phyloP scores from a whole-genome alignment of 805 yeast genomes.

The Candida verbasci region DNA sequence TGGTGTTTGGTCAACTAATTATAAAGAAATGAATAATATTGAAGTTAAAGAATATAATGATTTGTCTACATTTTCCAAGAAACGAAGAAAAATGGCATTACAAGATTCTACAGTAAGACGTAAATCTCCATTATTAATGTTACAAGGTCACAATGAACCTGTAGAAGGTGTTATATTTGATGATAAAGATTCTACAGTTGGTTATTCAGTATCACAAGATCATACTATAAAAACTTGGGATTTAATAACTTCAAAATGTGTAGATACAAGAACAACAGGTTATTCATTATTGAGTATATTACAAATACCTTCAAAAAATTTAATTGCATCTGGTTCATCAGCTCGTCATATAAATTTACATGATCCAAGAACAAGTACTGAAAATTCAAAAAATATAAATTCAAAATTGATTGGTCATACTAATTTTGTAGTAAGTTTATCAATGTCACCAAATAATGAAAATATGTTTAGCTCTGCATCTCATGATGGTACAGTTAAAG shows the following conservation, averaged over 20 bases:
- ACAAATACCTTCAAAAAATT: slow-evolving; percentile 60
- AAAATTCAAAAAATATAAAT: slow-evolving; percentile 40
- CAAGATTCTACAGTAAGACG: slow-evolving; percentile 73
- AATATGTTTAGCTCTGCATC: slow-evolving; percentile 86
- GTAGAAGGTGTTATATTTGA: slow-evolving; percentile 84
- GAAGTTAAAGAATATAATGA: slow-evolving; percentile 43
- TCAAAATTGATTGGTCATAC: slow-evolving; percentile 80
- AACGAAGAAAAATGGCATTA: slow-evolving; percentile 79
- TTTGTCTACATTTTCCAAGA: slow-evolving; percentile 75
- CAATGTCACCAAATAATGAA: slow-evolving; percentile 70
- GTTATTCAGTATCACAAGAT: slow-evolving; percentile 92
- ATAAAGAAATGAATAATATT: slow-evolving; percentile 72
- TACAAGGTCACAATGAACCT: slow-evolving; percentile 81
- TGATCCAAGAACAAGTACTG: slow-evolving; percentile 89
- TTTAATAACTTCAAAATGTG: slow-evolving; percentile 75
- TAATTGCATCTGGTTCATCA: slow-evolving; percentile 90
- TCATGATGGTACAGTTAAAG: slow-evolving; percentile 93
- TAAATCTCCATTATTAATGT: slow-evolving; percentile 72
- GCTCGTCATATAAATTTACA: slow-evolving; percentile 95
- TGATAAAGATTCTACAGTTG: slow-evolving; percentile 68
- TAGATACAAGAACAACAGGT: slow-evolving; percentile 84
- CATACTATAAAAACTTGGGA: slow-evolving; percentile 97
- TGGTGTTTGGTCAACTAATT: slow-evolving; percentile 84
- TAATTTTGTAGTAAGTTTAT: slow-evolving; percentile 80
- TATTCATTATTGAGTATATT: slow-evolving; percentile 76